A percentile compares a stretch with the other conserved stretches of the same genome.
phyloP scores from a whole-genome alignment of 2,329 filamentous ascomycete species.

The Pyrenophora teres region DNA sequence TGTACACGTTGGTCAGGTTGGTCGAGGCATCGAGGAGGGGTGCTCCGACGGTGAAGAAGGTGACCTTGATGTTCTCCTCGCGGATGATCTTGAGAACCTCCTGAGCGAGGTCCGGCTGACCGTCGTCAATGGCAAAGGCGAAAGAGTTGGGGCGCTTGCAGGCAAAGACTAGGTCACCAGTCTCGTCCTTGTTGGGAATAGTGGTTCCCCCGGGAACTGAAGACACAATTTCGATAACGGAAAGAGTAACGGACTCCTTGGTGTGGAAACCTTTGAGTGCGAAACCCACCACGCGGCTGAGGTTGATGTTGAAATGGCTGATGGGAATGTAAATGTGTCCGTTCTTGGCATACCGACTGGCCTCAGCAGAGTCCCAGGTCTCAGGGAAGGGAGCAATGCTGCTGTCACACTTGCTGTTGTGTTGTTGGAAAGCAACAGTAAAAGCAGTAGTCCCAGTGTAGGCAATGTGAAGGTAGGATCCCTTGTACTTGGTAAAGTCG shows the following conservation, averaged over 20 bases:
- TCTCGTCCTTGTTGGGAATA: constrained; percentile 65
- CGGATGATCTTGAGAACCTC: constrained; percentile 65
- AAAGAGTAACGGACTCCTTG: constrained; percentile 55
- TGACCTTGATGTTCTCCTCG: constrained; percentile 66
- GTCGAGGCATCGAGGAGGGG: constrained; percentile 63
- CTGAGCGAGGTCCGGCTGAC: constrained; percentile 63
- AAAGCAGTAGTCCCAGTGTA: constrained; percentile 67
- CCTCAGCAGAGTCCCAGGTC: constrained; percentile 71
- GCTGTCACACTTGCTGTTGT: constrained; percentile 65
- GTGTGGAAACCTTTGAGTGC: constrained; percentile 69
- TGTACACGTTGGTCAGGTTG: constrained; percentile 67
- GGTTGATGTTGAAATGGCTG: constrained; percentile 67
- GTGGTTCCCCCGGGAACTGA: constrained; percentile 57
- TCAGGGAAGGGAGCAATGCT: constrained; percentile 64
- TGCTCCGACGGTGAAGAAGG: constrained; percentile 72
- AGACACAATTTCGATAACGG: constrained; percentile 65
- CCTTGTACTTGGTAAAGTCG: constrained; percentile 60
- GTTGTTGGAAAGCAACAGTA: constrained; percentile 67
- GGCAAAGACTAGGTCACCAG: constrained; percentile 64
- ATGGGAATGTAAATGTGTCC: constrained; percentile 69
- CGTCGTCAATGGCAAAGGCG: constrained; percentile 74
- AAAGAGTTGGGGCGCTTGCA: constrained; percentile 72
- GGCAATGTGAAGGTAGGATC: constrained; percentile 67
- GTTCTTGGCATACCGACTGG: constrained; percentile 60
- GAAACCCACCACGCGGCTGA: constrained; percentile 61